These are phyloP conservation scores for Theileria equi DNA, from an alignment of 169 alveolate species.

Conservation along the genomic window DNA sequence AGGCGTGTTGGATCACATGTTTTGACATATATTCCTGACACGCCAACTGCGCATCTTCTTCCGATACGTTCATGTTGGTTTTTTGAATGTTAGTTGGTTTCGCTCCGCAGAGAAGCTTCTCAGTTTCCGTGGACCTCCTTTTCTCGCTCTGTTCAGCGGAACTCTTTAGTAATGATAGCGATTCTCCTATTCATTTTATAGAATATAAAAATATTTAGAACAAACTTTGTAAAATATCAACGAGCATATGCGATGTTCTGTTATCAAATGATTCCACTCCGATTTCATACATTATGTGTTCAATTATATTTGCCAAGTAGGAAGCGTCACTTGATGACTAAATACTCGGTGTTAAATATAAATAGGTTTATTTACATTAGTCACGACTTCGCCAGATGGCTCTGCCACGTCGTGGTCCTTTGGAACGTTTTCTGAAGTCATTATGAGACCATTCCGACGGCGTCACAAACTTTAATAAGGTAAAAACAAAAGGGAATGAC, in stretches of 20 bases:
- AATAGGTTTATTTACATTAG: slow-evolving; percentile 8
- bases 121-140: slow-evolving; percentile 42
- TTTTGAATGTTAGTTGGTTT: slow-evolving; percentile 11
- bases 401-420: neutral
- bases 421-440: neutral
- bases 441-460: too few species aligned
- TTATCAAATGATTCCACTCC: slow-evolving; percentile 24
- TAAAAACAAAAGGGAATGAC: too few species aligned
- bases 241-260: slow-evolving; percentile 57
- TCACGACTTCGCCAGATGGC: neutral
- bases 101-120: slow-evolving; percentile 23
- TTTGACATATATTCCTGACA: slow-evolving; percentile 56
- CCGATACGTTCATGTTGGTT: slow-evolving; percentile 39
- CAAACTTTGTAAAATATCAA: slow-evolving; percentile 54
- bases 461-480: too few species aligned
- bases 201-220: neutral
- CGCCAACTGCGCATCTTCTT: slow-evolving; percentile 64
- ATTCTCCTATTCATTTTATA: slow-evolving; percentile 52
- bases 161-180: slow-evolving; percentile 23
- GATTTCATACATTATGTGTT: slow-evolving; percentile 43
- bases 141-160: slow-evolving; percentile 54
- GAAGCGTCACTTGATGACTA: slow-evolving; percentile 26
- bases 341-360: neutral
- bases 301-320: slow-evolving; percentile 31
- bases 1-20: slow-evolving; percentile 16